Evolutionary conservation across 2,329 filamentous ascomycete species (phyloP).

Genomic region (Ceratocystis huliohia): DNA sequence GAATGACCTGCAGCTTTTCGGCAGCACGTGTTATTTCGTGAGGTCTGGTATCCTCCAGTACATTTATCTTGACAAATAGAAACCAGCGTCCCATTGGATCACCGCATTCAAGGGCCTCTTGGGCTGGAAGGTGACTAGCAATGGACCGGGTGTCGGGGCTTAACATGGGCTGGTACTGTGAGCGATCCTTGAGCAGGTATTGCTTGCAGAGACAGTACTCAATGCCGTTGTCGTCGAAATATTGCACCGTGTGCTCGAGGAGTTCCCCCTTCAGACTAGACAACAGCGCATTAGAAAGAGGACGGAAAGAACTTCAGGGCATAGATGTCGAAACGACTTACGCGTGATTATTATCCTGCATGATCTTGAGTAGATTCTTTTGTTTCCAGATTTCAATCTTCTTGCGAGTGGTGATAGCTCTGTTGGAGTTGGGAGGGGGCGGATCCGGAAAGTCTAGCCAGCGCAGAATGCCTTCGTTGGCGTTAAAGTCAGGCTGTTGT

Average conservation of each 20-base stretch:
- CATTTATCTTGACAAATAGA: slow-evolving; percentile 41
- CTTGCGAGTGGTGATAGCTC: slow-evolving; percentile 39
- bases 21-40: slow-evolving; percentile 44
- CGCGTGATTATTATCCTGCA: slow-evolving; percentile 43
- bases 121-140: slow-evolving; percentile 33
- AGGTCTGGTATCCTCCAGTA: slow-evolving; percentile 44
- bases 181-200: slow-evolving; percentile 31
- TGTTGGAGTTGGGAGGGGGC: slow-evolving; percentile 31
- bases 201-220: slow-evolving; percentile 42
- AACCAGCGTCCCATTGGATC: slow-evolving; percentile 43
- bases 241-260: slow-evolving; percentile 42
- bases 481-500: slow-evolving; percentile 37
- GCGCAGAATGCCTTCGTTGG: slow-evolving; percentile 36
- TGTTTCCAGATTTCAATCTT: slow-evolving; percentile 45
- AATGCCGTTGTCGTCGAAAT: slow-evolving; percentile 36
- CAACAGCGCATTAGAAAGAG: slow-evolving; percentile 13
- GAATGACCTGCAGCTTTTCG: slow-evolving; percentile 37
- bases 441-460: slow-evolving; percentile 52
- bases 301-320: not conserved
- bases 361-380: slow-evolving; percentile 34
- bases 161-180: slow-evolving; percentile 26
- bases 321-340: slow-evolving; percentile 27
- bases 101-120: slow-evolving; percentile 35
- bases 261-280: slow-evolving; percentile 40
- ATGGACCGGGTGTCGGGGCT: slow-evolving; percentile 22